These are phyloP conservation scores for Corrigiola litoralis DNA, from an alignment of 179 eudicot genomes.

Conservation along the genomic window DNA sequence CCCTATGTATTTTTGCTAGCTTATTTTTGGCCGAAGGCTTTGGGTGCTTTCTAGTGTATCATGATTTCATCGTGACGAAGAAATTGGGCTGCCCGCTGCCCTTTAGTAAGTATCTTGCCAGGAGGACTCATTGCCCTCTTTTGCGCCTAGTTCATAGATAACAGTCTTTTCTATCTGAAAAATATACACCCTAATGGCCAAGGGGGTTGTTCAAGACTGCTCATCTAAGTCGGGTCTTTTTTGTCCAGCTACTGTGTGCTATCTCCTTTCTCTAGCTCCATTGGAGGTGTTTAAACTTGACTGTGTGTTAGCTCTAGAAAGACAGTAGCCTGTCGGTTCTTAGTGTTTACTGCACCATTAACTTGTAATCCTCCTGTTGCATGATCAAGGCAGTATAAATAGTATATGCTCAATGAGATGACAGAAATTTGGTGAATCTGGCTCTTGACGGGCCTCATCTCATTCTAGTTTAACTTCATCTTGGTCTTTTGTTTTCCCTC, in stretches of 20 bases:
- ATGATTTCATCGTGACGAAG: not conserved
- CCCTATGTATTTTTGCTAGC: too few species aligned
- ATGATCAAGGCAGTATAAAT: not conserved
- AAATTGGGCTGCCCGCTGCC: too few species aligned
- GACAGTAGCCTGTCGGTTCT: not conserved
- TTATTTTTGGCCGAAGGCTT: slow-evolving; percentile 41
- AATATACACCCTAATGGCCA: too few species aligned
- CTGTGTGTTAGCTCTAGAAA: not conserved
- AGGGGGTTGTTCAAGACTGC: not conserved
- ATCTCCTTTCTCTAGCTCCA: too few species aligned
- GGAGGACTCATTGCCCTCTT: too few species aligned
- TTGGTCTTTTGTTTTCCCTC: too few species aligned
- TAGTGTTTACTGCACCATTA: not conserved
- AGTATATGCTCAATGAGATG: too few species aligned
- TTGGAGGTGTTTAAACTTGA: not conserved
- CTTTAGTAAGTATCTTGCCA: not conserved
- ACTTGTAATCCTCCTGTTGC: not conserved
- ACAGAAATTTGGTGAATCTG: too few species aligned
- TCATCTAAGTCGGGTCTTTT: not conserved
- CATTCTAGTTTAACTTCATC: too few species aligned
- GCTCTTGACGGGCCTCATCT: too few species aligned
- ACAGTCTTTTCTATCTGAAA: too few species aligned
- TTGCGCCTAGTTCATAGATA: too few species aligned
- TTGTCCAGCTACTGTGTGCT: not conserved
- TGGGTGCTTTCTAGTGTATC: slow-evolving; percentile 18